These are phyloP conservation scores for Hortiboletus campestris DNA, from an alignment of 768 basidiomycete genomes.

Conservation along the genomic window DNA sequence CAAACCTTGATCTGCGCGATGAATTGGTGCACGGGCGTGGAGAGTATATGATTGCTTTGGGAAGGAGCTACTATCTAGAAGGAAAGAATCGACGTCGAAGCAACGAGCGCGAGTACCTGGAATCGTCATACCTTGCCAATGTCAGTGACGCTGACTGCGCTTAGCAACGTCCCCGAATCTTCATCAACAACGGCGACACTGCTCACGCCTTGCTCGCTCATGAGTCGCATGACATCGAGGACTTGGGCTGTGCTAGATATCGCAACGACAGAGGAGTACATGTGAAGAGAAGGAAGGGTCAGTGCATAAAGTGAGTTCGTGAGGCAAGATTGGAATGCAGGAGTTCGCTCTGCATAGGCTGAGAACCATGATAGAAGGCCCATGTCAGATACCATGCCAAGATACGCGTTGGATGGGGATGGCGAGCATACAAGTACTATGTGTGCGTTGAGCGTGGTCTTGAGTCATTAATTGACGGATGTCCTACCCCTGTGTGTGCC, in stretches of 20 bases:
- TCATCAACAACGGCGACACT: conserved; percentile 77
- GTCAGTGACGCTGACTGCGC: conserved; percentile 82
- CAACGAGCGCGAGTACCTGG: background rate
- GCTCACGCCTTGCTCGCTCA: conserved; percentile 85
- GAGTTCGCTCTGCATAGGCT: conserved; percentile 45
- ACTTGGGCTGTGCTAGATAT: conserved; percentile 59
- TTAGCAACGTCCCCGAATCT: conserved; percentile 57
- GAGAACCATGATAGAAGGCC: conserved; percentile 70
- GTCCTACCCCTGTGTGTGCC: conserved; percentile 69
- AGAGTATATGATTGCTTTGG: conserved; percentile 74
- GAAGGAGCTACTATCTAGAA: conserved; percentile 75
- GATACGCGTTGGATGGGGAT: conserved; percentile 43
- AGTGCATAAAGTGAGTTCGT: conserved; percentile 55
- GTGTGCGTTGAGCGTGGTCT: background rate
- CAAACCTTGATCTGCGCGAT: conserved; percentile 69
- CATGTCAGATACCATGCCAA: conserved; percentile 77
- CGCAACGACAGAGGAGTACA: conserved; percentile 63
- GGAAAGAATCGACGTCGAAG: background rate
- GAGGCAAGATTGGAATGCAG: conserved; percentile 37
- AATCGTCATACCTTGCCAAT: conserved; percentile 58
- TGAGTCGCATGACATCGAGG: conserved; percentile 78
- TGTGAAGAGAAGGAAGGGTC: conserved; percentile 61
- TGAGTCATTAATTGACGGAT: background rate
- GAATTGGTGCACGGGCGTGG: conserved; percentile 66
- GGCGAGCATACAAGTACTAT: conserved; percentile 57